Evolutionary conservation across 345 rosid genomes (phyloP), one percentile per base, ranked within the genome.

Genomic region (Kernera saxatilis): DNA sequence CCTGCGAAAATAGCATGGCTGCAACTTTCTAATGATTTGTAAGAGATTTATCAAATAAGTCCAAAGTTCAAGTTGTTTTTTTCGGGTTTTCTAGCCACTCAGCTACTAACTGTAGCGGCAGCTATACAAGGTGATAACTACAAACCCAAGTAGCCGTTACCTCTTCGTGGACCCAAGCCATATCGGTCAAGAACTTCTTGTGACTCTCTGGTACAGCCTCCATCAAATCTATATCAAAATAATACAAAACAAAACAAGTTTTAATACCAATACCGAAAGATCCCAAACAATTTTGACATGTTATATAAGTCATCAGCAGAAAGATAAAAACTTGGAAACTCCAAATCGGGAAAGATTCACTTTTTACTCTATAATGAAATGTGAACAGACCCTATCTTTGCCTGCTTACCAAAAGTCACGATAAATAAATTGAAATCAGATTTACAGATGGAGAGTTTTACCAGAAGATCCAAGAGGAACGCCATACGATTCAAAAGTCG

Each of bases 141-240:
- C 59, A 73, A 21, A 55, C 50, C 39, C 3, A 25, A 8, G 3
- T 8, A 45, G 18, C 17, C 26, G 17, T 61, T 53, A 84, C 97
- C 91, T 87, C 91, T 79, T 87, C 87, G 68, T 89, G 87, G 64
- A 89, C 84, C 96, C 95, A 91, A 35, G 81, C 90, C 86, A 86
- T 50, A 70, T 85, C 65, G 21, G 82, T 86, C 70, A 91, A 86
- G 79, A 89, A 91, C 78, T 84, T 85, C 82, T 86, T 89, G 84
- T 91, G 96, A 60, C 82, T 87, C 62, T 79, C 88, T 29, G 92
- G 96, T 43, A 89, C 86, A 1, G 75, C 96, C 79, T 79, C 72
- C 36, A 81, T 68, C 84, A 89, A 85, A 74, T 85, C 96, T 92
- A 80, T 46, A 72, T 15, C 23, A 43, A 15, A 15, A 40, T 0